These are phyloP conservation scores for Aspergillus steynii DNA, from an alignment of 495 filamentous ascomycete species.

Conservation along the genomic window DNA sequence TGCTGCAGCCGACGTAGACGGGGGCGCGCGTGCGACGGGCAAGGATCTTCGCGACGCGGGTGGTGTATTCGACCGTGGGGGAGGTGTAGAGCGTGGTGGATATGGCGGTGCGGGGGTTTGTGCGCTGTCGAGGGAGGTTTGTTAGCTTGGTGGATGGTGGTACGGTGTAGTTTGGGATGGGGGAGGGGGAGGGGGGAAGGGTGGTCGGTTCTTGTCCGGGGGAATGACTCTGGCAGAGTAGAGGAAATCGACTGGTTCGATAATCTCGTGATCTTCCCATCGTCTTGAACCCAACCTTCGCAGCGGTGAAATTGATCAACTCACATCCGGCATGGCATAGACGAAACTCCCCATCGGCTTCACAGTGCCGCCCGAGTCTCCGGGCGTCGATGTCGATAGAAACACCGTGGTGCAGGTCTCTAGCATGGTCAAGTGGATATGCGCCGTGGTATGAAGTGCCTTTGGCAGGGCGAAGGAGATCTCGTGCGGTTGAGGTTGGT, in stretches of 20 bases:
- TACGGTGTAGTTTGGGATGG: neutral
- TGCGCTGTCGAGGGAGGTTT: constrained; percentile 33
- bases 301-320: constrained; percentile 19
- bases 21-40: constrained; percentile 67
- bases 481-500: constrained; percentile 52
- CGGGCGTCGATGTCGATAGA: constrained; percentile 68
- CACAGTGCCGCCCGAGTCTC: constrained; percentile 45
- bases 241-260: too few species aligned
- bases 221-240: too few species aligned
- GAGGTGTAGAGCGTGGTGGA: constrained; percentile 78
- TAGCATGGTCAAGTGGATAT: constrained; percentile 72
- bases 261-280: too few species aligned
- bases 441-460: constrained; percentile 73
- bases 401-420: constrained; percentile 70
- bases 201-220: neutral
- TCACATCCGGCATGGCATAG: constrained; percentile 87
- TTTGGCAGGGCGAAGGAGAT: constrained; percentile 77
- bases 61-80: constrained; percentile 81
- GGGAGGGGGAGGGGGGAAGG: neutral
- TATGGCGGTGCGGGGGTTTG: constrained; percentile 44
- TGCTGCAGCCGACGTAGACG: constrained; percentile 80
- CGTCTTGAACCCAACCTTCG: neutral
- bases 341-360: constrained; percentile 71
- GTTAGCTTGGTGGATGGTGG: neutral
- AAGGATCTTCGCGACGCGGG: constrained; percentile 78